Evolutionary conservation across 202 grass and related monocot species (phyloP).

Genomic region (Saccharum hybrid): DNA sequence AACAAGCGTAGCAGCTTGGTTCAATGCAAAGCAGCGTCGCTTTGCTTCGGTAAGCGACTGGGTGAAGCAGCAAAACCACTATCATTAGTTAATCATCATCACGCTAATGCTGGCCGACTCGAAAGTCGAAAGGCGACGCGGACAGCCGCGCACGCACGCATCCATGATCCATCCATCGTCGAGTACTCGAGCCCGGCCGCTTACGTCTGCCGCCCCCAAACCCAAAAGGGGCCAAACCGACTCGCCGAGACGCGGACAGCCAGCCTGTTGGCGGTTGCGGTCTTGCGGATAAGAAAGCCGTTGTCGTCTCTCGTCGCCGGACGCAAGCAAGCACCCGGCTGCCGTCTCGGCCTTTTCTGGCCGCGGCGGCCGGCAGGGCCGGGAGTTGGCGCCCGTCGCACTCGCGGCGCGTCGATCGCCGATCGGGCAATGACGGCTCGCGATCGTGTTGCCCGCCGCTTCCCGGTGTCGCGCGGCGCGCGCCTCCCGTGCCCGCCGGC

Average conservation of each 20-base stretch:
- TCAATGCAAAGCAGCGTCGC: not conserved
- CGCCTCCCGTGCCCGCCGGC: conserved; percentile 25
- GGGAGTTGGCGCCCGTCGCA: conserved; percentile 4
- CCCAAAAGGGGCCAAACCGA: not conserved
- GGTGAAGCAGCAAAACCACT: not conserved
- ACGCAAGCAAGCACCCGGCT: not conserved
- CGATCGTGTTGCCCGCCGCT: not conserved
- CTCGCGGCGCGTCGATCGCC: not conserved
- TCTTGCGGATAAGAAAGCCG: not conserved
- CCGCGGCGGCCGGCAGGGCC: not conserved
- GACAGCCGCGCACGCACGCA: conserved; percentile 19
- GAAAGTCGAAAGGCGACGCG: conserved; percentile 47
- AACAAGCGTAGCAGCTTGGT: not conserved
- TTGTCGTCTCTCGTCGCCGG: not conserved
- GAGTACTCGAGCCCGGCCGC: not conserved
- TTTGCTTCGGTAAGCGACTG: conserved; percentile 16
- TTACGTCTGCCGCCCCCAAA: not conserved
- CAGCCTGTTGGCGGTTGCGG: not conserved
- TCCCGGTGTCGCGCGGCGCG: not conserved
- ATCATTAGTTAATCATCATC: conserved; percentile 42
- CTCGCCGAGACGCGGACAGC: not conserved
- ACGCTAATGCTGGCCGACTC: conserved; percentile 32
- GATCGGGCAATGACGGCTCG: not conserved
- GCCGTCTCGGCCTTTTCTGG: not conserved
- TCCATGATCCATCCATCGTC: not conserved